Base-by-base conservation (phyloP, 495 filamentous ascomycete genomes). In the Melanomma pulvis-pyrius region DNA sequence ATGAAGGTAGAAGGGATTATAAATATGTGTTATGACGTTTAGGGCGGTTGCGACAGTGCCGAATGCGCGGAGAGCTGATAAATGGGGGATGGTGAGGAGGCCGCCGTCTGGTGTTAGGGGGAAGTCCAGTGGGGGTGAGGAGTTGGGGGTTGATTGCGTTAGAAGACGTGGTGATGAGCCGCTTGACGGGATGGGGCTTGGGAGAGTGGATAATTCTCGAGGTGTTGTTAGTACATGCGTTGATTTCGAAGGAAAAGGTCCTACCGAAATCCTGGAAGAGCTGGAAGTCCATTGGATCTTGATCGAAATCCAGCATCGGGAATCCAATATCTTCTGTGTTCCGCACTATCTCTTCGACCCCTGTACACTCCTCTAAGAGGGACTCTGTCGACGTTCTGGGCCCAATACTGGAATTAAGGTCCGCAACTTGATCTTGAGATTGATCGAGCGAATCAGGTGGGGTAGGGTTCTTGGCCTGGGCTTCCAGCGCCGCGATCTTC, bases 401-500 rank as follows among this genome's bases (percentile, higher is more conserved):
- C 22, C 48, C 49, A 32, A 26, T 11, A 9, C 24, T 19, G 44
- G 24, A 55, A 26, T 58, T 21, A 48, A 66, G 29, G 30, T 53
- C 26, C 7, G 46, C 30, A 25, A 7, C 34, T 41, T n/a, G 44
- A 47, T 59, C 44, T 9, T 49, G 12, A 11, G 44, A 0, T 44
- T 57, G 52, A 26, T 28, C 4, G 21, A 29, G 2, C n/a, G 62
- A 51, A 7, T 48, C n/a, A 9, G 55, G 44, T 13, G 65, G 26
- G 17, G 54, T 56, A 2, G 44, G 7, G 1, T 15, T n/a, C n/a
- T 64, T 62, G 25, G 61, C 61, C 36, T 65, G 49, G 6, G 62
- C 64, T 61, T 71, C 71, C 11, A 71, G 48, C 1, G 55, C 65
- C 15, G 61, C 65, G 21, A 73, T 58, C 56, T 54, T 68, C 36